Evolutionary conservation across 352 stramenopile genomes (phyloP), one percentile per base, ranked within the genome.

Genomic region (Phytopythium helicoides): DNA sequence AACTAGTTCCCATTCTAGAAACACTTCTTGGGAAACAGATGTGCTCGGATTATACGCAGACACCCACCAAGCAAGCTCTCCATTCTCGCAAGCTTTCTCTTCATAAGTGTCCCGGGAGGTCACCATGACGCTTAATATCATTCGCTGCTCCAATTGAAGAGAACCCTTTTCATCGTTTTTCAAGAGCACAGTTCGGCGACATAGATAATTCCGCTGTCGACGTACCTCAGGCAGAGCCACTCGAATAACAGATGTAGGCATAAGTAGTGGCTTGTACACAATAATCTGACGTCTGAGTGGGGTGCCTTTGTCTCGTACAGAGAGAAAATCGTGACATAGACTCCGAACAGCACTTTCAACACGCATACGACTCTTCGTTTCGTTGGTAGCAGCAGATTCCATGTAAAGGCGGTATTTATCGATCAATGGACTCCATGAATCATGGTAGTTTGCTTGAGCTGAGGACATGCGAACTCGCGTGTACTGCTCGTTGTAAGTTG

Each of bases 1-100:
- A 3, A 91, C 62, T 5, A 91, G 58, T 19, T 86, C 71, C 65
- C 68, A 85, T 47, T 93, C 76, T n/a, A 93, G 59, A 47, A 83
- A 91, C 38, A 91, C 60, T 18, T 73, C 66, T 26, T 89, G 63
- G 5, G 66, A 50, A 10, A 50, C 61, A 11, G 60, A 69, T 2
- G 62, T 57, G 3, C 45, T 41, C 14, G 77, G 73, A 22, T 86
- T 62, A 54, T 91, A 89, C n/a, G 76, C 77, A n/a, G 55, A 66
- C 1, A 87, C 47, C 75, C 73, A 91, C 23, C 73, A 91, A 8
- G 52, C 10, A 9, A 11, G 21, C 18, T 9, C 15, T 10, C 6
- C 14, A 19, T 33, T 15, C 4, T 34, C 16, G 2, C 18, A n/a
- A n/a, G n/a, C 19, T 34, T 31, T 11, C 16, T 3, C 10, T 38